Percentiles rank a stretch among this genome's conserved stretches.
These are phyloP conservation scores for Eutrema japonicum DNA, from an alignment of 345 rosid species.

Conservation along the genomic window DNA sequence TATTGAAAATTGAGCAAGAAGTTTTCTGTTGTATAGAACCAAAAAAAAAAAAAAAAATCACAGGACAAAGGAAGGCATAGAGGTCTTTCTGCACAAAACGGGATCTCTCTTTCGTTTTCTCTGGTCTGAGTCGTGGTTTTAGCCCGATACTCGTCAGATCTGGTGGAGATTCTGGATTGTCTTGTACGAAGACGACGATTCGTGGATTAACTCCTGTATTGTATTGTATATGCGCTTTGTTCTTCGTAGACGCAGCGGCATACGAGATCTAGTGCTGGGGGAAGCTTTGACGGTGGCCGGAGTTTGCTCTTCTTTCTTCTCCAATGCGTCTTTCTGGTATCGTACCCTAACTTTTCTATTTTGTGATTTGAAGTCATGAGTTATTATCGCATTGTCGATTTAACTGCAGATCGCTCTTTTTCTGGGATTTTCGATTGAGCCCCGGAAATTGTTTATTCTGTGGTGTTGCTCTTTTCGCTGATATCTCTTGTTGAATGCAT, in stretches of 20 bases:
- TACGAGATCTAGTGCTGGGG: slow-evolving; percentile 39
- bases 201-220: neutral
- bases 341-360: slow-evolving; percentile 6
- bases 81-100: slow-evolving; percentile 36
- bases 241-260: slow-evolving; percentile 16
- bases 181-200: slow-evolving; percentile 21
- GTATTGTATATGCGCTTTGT: neutral
- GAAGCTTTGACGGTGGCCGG: slow-evolving; percentile 33
- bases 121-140: slow-evolving; percentile 33
- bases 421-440: slow-evolving; percentile 15
- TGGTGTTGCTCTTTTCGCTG: neutral
- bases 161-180: slow-evolving; percentile 31
- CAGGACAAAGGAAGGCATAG: slow-evolving; percentile 7
- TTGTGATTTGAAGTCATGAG: neutral
- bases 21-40: slow-evolving; percentile 34
- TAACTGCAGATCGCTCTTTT: slow-evolving; percentile 27
- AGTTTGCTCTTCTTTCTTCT: slow-evolving; percentile 35
- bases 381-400: slow-evolving; percentile 40
- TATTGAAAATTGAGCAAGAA: slow-evolving; percentile 23
- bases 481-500: slow-evolving; percentile 2
- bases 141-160: slow-evolving; percentile 41
- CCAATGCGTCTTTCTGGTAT: slow-evolving; percentile 33
- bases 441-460: neutral
- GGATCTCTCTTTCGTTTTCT: slow-evolving; percentile 44
- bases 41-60: slow-evolving; percentile 1